Base-by-base conservation (phyloP, 306 rosid species). In the Macrotyloma uniflorum region DNA sequence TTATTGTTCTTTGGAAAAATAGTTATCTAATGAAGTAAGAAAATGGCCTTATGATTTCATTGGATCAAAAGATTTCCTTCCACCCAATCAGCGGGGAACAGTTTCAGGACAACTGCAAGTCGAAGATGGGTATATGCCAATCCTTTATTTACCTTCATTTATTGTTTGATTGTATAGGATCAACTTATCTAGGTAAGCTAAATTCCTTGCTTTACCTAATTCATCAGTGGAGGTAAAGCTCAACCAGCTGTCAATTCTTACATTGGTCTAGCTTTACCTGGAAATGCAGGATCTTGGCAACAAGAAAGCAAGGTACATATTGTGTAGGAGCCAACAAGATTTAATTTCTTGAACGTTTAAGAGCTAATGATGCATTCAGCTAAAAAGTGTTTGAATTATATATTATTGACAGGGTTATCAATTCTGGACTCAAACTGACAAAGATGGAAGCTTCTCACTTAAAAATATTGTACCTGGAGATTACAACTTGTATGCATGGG, bases 251-350 rank as follows among this genome's bases (percentile, higher is more conserved):
- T 46, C 5, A 75, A 45, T 80, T 97, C 96, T 11, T 80, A 86
- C 64, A 73, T 91, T 74, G 98, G 97, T 63, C 63, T 93, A 47
- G 97, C 97, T 40, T 69, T 82, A 16, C 91, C 96, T 3, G 97
- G 98, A 69, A 35, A 67, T 1, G 85, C 69, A 0, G 98, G 98
- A 76, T 93, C 97, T 3, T 93, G 97, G 98, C 97, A 93, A 58
- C 77, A 0, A 46, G 98, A 93, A 77, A 83, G 88, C 89, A 91
- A 91, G 90, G 98, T 93, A 79, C 50, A 36, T 70, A 23, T 68
- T 4, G 6, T 1, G 0, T 22, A 38, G 5, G 23, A 36, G 28
- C 28, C 28, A 61, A 6, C 50, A 1, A 6, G 5, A 45, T 61
- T 33, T 16, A 35, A 32, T 77, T 40, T 59, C 64, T 64, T 70